Base-by-base conservation (phyloP, 2,329 filamentous ascomycete species). In the Cyclaneusma minus region DNA sequence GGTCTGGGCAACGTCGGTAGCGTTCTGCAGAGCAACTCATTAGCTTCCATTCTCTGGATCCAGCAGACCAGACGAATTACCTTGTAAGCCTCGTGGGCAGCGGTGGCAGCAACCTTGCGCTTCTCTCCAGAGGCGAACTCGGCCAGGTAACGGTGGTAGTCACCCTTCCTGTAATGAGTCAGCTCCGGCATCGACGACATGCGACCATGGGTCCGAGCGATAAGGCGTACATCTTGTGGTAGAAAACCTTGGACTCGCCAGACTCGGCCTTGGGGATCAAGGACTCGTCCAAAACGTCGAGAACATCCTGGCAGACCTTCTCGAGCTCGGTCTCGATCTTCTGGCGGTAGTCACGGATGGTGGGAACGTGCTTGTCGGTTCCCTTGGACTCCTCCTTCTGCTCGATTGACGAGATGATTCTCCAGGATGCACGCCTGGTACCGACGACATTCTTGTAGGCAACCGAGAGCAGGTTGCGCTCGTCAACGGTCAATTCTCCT, bases 401-500 rank as follows among this genome's bases (percentile, higher is more conserved):
- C 68, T 95, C 87, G 60, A 98, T 95, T 54, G 89, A 95, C 54
- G 85, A 91, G 63, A 98, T 91, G 62, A 98, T 95, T 64, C 87
- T 77, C 87, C 87, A 98, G 48, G 84, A 94, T 53, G 87, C 87
- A 74, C 89, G 87, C 59, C 87, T 79, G 53, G 89, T 91, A 50
- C 89, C 87, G 49, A 98, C 83, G 35, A 98, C 89, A 63, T 98
- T 98, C 81, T 98, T 98, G 78, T 98, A 98, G 55, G 87, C 87
- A 50, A 95, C 89, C 42, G 83, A 93, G 42, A 98, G 77, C 40
- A 98, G 80, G 66, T 95, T 95, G 60, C 87, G 83, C 76, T 98
- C 89, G 58, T 95, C 87, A 47, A 95, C 87, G 40, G 74, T 77
- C 50, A 87, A 76, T 60, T 85, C 80, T 48, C 69, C 68, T 44